These are phyloP conservation scores for Cytospora piceae DNA, from an alignment of 2,329 filamentous ascomycete genomes.

Conservation along the genomic window DNA sequence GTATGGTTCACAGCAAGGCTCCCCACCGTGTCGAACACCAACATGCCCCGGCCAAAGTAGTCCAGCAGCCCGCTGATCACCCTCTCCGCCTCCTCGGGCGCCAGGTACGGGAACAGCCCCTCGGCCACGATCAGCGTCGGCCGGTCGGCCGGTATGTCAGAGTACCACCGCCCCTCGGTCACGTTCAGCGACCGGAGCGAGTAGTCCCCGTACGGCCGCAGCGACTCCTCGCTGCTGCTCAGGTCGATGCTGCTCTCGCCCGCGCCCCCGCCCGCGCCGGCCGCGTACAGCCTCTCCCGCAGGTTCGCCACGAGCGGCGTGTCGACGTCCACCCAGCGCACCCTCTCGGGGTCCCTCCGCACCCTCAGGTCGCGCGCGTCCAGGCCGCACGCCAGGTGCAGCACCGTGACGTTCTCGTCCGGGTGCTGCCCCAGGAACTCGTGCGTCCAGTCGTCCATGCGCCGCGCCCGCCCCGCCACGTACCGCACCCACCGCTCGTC, in stretches of 20 bases:
- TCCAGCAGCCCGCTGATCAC: conserved; percentile 13
- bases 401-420: conserved; percentile 18
- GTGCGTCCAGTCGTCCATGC: conserved; percentile 20
- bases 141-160: conserved; percentile 20
- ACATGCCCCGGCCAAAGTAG: conserved; percentile 24
- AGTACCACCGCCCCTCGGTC: conserved; percentile 19
- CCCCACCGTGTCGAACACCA: conserved; percentile 23
- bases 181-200: conserved; percentile 16
- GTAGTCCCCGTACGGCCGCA: conserved; percentile 11
- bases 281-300: conserved; percentile 14
- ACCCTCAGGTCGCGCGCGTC: conserved; percentile 23
- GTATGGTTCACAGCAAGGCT: conserved; percentile 2
- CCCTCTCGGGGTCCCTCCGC: neutral
- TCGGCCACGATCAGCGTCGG: conserved; percentile 27
- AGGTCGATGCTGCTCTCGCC: neutral
- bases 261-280: neutral
- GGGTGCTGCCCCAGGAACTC: conserved; percentile 17
- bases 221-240: no score
- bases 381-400: conserved; percentile 29
- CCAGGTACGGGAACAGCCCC: conserved; percentile 12
- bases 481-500: conserved; percentile 25
- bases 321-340: conserved; percentile 29
- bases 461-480: conserved; percentile 10
- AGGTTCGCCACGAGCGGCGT: conserved; percentile 24
- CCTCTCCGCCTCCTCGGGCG: conserved; percentile 8